These are phyloP conservation scores for Colletotrichum sp. DNA, from an alignment of 2,329 filamentous ascomycete species.

Conservation along the genomic window DNA sequence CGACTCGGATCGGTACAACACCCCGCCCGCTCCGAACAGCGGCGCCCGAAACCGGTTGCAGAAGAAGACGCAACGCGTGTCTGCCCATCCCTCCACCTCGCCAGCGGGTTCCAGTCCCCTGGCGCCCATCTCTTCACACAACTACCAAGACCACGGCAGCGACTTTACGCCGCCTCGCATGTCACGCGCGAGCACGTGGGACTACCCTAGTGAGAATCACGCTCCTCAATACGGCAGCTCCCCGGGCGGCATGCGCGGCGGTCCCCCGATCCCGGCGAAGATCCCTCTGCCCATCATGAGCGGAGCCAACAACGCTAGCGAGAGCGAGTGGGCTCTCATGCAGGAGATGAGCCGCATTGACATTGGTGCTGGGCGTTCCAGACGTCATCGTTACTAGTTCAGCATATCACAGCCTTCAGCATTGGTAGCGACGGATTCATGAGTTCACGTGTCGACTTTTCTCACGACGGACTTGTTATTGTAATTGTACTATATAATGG, in stretches of 20 bases:
- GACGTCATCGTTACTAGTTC: constrained; percentile 49
- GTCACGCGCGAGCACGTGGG: constrained; percentile 54
- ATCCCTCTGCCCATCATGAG: constrained; percentile 61
- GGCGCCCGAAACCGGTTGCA: constrained; percentile 64
- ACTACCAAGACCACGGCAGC: constrained; percentile 48
- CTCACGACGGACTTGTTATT: neutral
- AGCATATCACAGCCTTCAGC: constrained; percentile 17
- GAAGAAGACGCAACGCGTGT: constrained; percentile 60
- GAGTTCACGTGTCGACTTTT: neutral
- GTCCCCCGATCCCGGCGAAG: constrained; percentile 73
- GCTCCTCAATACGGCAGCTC: constrained; percentile 39
- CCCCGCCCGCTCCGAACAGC: constrained; percentile 33
- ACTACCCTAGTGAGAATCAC: constrained; percentile 58
- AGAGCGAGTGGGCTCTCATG: constrained; percentile 64
- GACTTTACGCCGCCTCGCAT: constrained; percentile 47
- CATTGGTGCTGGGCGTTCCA: constrained; percentile 63
- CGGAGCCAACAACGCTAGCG: constrained; percentile 40
- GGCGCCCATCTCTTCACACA: constrained; percentile 56
- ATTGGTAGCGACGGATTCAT: constrained; percentile 33
- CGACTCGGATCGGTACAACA: constrained; percentile 32
- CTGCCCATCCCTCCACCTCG: constrained; percentile 41
- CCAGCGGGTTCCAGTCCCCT: constrained; percentile 51
- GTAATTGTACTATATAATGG: constrained; percentile 8
- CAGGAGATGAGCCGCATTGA: constrained; percentile 74
- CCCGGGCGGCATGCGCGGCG: constrained; percentile 25